Evolutionary conservation across 768 basidiomycete genomes (phyloP).

Genomic region (Naematelia encephala): DNA sequence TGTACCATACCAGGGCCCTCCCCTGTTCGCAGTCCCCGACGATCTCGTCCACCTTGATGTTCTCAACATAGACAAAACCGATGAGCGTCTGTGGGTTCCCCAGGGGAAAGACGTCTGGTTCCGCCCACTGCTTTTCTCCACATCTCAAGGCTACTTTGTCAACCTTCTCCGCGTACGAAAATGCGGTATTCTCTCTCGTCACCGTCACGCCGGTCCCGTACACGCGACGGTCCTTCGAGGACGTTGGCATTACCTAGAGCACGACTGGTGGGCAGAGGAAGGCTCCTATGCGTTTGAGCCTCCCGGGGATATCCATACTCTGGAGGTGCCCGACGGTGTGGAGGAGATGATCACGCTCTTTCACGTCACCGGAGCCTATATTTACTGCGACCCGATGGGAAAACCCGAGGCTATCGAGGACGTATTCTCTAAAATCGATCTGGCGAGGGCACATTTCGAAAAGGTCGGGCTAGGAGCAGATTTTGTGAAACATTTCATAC

Average conservation of each 20-base stretch:
- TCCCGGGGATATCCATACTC: constrained; percentile 20
- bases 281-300: constrained; percentile 20
- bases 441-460: constrained; percentile 19
- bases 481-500: constrained; percentile 17
- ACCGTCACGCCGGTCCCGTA: constrained; percentile 20
- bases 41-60: constrained; percentile 15
- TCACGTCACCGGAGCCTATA: constrained; percentile 22
- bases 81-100: constrained; percentile 19
- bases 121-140: constrained; percentile 14
- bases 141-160: constrained; percentile 22
- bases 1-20: constrained; percentile 12
- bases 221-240: constrained; percentile 15
- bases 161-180: constrained; percentile 21
- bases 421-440: constrained; percentile 19
- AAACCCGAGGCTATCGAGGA: constrained; percentile 19
- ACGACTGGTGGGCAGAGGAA: constrained; percentile 22
- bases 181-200: constrained; percentile 18
- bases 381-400: constrained; percentile 17
- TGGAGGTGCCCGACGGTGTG: constrained; percentile 21
- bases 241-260: constrained; percentile 19
- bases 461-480: constrained; percentile 18
- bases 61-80: constrained; percentile 13
- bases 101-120: constrained; percentile 18
- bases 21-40: constrained; percentile 14
- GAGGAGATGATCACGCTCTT: constrained; percentile 23